Evolutionary conservation across 352 stramenopile species (phyloP), one percentile per base, ranked within the genome.

Genomic region (Globisporangium ultimum): DNA sequence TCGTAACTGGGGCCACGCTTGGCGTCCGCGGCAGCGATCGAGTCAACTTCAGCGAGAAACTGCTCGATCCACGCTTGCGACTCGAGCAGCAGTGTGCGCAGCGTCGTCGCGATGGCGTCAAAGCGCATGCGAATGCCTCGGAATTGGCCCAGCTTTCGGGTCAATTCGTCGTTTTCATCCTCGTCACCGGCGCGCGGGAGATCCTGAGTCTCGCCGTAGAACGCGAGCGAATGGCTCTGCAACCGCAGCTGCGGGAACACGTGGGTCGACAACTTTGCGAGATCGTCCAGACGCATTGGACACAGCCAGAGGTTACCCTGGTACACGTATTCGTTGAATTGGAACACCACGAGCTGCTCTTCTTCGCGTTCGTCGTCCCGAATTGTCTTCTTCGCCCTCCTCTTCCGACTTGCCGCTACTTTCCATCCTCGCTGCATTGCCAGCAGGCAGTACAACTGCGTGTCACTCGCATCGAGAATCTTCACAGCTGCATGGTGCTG

Each of bases 271-370:
- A 87, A 53, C 13, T 70, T 78, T 43, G 58, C 73, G 28, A 83
- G 59, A 45, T 87, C 73, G 36, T 87, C 67, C 42, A 89, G 22
- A 36, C 66, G 56, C 0, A 21, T 49, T 3, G 57, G 55, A 6
- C 58, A 55, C 8, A 87, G 34, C 13, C 56, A 57, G 14, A 72
- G 55, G 7, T 54, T 66, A 2, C 80, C 77, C 11, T 72, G 60
- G 45, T 89, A 89, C 2, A 84, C 60, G 58, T 74, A 88, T 56
- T 86, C 56, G 50, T 87, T 83, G 64, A 89, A 87, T 48, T 85
- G 75, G 56, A 89, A 89, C 1, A 89, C 66, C 0, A 87, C 80
- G 14, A 66, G 61, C 15, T 70, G 65, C 21, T 61, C 60, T 2
- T 78, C 64, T 14, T 60, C 60, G 3, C 69, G 49, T 14, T 63